phyloP scores from a whole-genome alignment of 805 yeast genomes.

The Pichia nanzhaoensis region DNA sequence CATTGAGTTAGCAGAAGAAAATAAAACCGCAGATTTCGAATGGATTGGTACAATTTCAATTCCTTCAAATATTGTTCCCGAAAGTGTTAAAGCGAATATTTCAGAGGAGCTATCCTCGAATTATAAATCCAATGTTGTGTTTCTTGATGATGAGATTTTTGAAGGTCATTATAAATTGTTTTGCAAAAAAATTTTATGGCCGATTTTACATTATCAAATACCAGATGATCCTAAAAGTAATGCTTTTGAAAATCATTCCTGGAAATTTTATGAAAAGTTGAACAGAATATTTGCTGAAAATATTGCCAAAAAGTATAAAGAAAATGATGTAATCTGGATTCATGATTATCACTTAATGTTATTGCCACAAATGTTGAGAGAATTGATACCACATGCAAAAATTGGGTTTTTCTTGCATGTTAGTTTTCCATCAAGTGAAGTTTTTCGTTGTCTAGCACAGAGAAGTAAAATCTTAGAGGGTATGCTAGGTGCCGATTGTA shows the following conservation, averaged over 20 bases:
- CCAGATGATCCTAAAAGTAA: conserved; percentile 93
- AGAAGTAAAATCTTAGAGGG: conserved; percentile 73
- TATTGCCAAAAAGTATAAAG: conserved; percentile 58
- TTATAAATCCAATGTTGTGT: conserved; percentile 58
- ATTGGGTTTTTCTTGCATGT: conserved; percentile 92
- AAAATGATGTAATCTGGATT: conserved; percentile 81
- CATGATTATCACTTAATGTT: conserved; percentile 90
- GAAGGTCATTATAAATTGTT: conserved; percentile 88
- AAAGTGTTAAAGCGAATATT: conserved; percentile 47
- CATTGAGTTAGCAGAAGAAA: conserved; percentile 50
- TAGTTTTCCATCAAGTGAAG: conserved; percentile 93
- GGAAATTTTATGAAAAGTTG: conserved; percentile 73
- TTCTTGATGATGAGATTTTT: conserved; percentile 70
- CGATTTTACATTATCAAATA: conserved; percentile 85
- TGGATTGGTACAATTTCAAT: conserved; percentile 95
- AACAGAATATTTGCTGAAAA: conserved; percentile 78
- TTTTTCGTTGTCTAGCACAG: conserved; percentile 88
- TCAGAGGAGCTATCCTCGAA: conserved; percentile 38
- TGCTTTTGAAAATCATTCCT: conserved; percentile 92
- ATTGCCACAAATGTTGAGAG: conserved; percentile 78
- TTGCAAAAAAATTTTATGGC: conserved; percentile 95
- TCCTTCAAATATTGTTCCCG: conserved; percentile 79
- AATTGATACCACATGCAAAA: conserved; percentile 68
- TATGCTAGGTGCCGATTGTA: conserved; percentile 78
- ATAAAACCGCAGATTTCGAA: conserved; percentile 31